phyloP scores from a whole-genome alignment of 768 basidiomycete genomes.

The Psilocybe cubensis region DNA sequence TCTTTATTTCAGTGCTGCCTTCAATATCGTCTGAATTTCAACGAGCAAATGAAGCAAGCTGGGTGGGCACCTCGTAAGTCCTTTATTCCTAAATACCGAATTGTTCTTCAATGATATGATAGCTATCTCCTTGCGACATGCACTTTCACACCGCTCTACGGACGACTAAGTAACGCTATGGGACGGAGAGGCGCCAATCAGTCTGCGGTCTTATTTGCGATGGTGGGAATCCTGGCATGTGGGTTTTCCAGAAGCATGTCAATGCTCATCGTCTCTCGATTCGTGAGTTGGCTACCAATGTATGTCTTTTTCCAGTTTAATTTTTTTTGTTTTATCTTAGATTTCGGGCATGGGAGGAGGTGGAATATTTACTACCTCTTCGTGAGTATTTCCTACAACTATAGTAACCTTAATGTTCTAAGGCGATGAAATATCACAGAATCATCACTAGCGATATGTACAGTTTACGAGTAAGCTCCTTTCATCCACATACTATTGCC shows the following conservation, averaged over 20 bases:
- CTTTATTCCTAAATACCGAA: too few relatives aligned
- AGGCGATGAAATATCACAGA: conserved; percentile 33
- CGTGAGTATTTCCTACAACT: conserved; percentile 44
- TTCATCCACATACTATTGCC: too few relatives aligned
- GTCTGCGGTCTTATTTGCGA: conserved; percentile 61
- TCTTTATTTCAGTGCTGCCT: conserved; percentile 58
- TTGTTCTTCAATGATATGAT: too few relatives aligned
- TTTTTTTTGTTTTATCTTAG: conserved; percentile 36
- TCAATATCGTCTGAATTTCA: conserved; percentile 80
- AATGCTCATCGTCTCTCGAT: conserved; percentile 71
- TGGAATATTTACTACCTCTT: conserved; percentile 70
- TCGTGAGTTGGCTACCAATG: conserved; percentile 50
- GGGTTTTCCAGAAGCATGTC: conserved; percentile 73
- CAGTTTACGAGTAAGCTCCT: conserved; percentile 64
- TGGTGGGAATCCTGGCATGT: conserved; percentile 66
- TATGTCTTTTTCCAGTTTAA: neutral
- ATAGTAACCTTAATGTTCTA: neutral
- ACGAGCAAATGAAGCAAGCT: conserved; percentile 76
- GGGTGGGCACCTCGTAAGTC: conserved; percentile 78
- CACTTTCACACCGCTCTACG: conserved; percentile 84
- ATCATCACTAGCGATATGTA: conserved; percentile 86
- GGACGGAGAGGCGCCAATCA: conserved; percentile 74
- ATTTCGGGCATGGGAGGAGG: conserved; percentile 81
- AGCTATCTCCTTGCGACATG: conserved; percentile 81
- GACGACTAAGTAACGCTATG: conserved; percentile 76